Evolutionary conservation across 345 rosid genomes (phyloP), one percentile per base, ranked within the genome.

Genomic region (Camelina sativa): DNA sequence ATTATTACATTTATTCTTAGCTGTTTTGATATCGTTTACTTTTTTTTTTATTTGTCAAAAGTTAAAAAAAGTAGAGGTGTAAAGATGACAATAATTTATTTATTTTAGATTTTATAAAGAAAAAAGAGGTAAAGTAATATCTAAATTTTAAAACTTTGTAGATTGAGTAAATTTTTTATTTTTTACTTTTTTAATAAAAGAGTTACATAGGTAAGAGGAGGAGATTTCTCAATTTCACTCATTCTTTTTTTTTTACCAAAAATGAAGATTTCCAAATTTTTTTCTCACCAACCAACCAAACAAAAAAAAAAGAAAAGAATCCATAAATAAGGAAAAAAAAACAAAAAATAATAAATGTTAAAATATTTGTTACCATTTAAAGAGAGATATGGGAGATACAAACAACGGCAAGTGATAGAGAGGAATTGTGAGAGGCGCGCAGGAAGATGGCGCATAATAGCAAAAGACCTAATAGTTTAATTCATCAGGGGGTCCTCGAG

Each of bases 381-480:
- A 34, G 22, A 22, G 66, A 63, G 23, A 63, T 44, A 62, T 19
- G 15, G 4, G 5, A 25, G 4, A 28, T 3, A 25, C 30, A 11
- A 47, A 34, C 37, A 34, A 34, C 6, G 35, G 22, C 22, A 20
- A 1, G 46, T 0, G 6, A 43, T 4, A 38, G 7, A 34, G 37
- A 34, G 7, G 30, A 16, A 51, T 28, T 3, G 38, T 55, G 74
- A 35, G 65, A 62, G 43, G 46, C 65, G 46, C 65, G 55, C 56
- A 62, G 47, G 61, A 62, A 13, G 15, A 79, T 74, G 78, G 75
- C 82, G 82, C 82, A 79, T 57, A 56, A 23, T 79, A 79, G 82
- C 75, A 73, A 52, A 0, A 68, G 5, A 25, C 71, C 58, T 67
- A 50, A 44, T 17, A 50, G 80, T 44, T 60, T 60, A 0, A 4